Conservation (phyloP, 169 alveolate species). For the Cardiosporidium cionae region DNA sequence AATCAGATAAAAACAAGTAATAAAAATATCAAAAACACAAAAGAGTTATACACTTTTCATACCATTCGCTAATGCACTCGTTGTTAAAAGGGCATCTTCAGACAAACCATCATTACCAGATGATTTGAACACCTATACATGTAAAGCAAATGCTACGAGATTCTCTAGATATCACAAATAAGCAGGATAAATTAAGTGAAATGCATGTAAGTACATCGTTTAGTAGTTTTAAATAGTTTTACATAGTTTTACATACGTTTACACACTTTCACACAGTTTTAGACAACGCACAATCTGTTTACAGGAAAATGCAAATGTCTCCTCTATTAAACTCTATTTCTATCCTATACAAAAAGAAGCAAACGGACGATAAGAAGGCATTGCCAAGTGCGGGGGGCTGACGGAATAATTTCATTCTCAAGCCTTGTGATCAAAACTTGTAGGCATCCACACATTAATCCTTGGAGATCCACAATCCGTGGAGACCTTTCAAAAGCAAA, state of each 20-base stretch:
- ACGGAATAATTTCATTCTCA: background rate
- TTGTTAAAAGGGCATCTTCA: conserved; percentile 70
- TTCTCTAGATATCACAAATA: background rate
- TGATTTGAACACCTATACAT: background rate
- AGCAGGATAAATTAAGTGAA: background rate
- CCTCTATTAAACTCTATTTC: too few relatives aligned
- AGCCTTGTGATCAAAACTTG: background rate
- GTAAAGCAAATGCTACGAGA: background rate
- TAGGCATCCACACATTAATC: conserved; percentile 3
- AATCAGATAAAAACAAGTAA: too few relatives aligned
- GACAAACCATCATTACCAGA: conserved; percentile 5
- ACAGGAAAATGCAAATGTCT: too few relatives aligned
- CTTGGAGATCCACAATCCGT: background rate
- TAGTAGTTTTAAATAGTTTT: too few relatives aligned
- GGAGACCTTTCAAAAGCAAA: background rate
- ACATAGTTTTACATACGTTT: too few relatives aligned
- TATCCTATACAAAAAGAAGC: too few relatives aligned
- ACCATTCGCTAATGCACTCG: conserved; percentile 59
- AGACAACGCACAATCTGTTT: too few relatives aligned
- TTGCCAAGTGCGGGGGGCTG: too few relatives aligned
- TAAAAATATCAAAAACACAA: too few relatives aligned
- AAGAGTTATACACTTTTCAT: too few relatives aligned
- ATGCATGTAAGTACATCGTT: background rate
- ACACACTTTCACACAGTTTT: too few relatives aligned
- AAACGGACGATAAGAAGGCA: background rate